Evolutionary conservation across 2,329 filamentous ascomycete species (phyloP).

Genomic region (Aureobasidium sp.): DNA sequence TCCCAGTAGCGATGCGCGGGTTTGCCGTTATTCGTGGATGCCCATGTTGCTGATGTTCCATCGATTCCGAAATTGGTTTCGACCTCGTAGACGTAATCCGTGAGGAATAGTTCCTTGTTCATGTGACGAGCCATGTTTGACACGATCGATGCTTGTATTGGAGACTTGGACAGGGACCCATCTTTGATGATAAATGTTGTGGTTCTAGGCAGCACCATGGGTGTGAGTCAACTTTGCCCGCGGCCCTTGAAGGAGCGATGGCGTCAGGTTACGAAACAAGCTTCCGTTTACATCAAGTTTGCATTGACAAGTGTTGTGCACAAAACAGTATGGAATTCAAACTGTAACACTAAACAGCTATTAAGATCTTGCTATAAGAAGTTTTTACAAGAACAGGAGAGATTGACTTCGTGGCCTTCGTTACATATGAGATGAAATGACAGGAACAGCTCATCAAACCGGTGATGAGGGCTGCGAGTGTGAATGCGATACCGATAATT

Average conservation of each 20-base stretch:
- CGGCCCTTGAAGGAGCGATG: not conserved
- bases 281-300: not conserved
- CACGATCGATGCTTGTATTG: not conserved
- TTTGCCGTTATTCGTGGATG: not conserved
- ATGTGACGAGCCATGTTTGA: not conserved
- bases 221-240: not conserved
- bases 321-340: not conserved
- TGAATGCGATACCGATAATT: not conserved
- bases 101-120: not conserved
- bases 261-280: not conserved
- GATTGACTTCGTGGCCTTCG: conserved; percentile 6
- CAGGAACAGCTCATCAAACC: not conserved
- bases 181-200: not conserved
- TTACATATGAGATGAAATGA: not conserved
- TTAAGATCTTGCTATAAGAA: not conserved
- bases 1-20: conserved; percentile 1
- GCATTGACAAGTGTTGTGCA: too few species aligned
- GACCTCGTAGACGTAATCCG: not conserved
- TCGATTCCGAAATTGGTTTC: not conserved
- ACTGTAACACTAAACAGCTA: not conserved
- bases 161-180: too few species aligned
- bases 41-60: not conserved
- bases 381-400: not conserved
- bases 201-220: not conserved
- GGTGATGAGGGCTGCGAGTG: conserved; percentile 24